These are phyloP conservation scores for Blastomyces parvus DNA, from an alignment of 2,329 filamentous ascomycete species.

Conservation along the genomic window DNA sequence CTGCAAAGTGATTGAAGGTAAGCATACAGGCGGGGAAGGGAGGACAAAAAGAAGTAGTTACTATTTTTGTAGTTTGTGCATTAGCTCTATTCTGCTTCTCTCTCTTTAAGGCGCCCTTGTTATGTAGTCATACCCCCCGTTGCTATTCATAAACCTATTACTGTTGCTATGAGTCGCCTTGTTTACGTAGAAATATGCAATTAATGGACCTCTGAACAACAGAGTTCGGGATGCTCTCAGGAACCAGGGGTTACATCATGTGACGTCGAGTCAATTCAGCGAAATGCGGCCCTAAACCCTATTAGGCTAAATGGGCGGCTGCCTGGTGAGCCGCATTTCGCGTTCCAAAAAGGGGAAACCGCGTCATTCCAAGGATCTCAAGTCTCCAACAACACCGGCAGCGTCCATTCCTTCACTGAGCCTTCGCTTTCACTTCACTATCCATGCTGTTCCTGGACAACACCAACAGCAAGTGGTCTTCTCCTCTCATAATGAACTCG, in stretches of 20 bases:
- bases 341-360: not conserved
- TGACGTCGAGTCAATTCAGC: not conserved
- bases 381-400: not conserved
- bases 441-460: not conserved
- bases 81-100: not conserved
- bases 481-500: conserved; percentile 2
- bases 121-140: not conserved
- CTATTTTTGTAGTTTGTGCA: not conserved
- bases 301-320: conserved; percentile 1
- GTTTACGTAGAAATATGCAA: not conserved
- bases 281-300: not conserved
- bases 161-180: not conserved
- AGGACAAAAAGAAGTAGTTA: not conserved
- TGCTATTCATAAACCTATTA: not conserved
- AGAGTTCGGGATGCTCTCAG: no score
- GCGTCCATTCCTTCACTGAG: not conserved
- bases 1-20: not conserved
- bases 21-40: not conserved
- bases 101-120: not conserved
- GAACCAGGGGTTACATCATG: not conserved
- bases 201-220: no score
- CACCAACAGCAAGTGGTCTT: not conserved
- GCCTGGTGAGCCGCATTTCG: not conserved
- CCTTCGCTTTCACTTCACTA: not conserved
- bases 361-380: not conserved